These are phyloP conservation scores for Podochytrium sp. DNA, from an alignment of 192 early-diverging fungal species.

Conservation along the genomic window DNA sequence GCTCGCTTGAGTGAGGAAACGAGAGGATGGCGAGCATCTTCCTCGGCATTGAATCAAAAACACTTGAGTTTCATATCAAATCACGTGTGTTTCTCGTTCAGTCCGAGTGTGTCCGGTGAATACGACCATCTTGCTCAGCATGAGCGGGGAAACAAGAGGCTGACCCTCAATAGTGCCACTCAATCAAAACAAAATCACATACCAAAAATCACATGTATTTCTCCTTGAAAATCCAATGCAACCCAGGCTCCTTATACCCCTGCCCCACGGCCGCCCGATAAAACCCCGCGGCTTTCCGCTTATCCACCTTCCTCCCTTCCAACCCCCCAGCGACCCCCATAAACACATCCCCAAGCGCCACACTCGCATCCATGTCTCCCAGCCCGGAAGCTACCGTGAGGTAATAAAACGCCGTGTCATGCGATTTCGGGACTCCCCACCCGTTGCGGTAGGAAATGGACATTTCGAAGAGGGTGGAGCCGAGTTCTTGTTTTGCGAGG, in stretches of 20 bases:
- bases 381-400: conserved; percentile 47
- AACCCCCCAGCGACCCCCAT: conserved; percentile 52
- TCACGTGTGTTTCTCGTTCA: no score
- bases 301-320: conserved; percentile 46
- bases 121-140: no score
- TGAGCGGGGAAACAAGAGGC: no score
- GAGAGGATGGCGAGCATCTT: no score
- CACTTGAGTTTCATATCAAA: no score
- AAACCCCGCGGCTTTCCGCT: conserved; percentile 50
- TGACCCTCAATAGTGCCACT: no score
- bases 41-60: no score
- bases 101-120: no score
- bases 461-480: conserved; percentile 49
- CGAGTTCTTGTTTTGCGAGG: conserved; percentile 45
- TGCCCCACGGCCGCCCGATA: conserved; percentile 49
- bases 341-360: conserved; percentile 48
- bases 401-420: conserved; percentile 46
- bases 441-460: conserved; percentile 54
- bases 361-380: conserved; percentile 54
- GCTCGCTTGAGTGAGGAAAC: no score
- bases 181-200: no score
- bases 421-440: conserved; percentile 52
- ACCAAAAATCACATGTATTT: conserved; percentile 41
- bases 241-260: conserved; percentile 47
- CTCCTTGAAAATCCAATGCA: conserved; percentile 61